Evolutionary conservation across 306 rosid species (phyloP).

Genomic region (Lathyrus sativus): DNA sequence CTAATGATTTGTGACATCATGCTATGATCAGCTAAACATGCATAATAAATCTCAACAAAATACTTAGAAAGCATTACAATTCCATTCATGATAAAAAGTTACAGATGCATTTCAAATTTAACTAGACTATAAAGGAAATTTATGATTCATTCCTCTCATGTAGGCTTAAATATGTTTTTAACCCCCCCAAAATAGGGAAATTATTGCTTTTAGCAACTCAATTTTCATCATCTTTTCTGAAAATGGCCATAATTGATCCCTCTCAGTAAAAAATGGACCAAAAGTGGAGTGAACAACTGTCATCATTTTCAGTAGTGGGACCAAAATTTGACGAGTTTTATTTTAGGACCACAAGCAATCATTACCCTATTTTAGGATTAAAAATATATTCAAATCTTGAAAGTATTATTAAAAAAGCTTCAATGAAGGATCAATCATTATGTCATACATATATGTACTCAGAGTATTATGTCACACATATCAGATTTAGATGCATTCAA

Average conservation of each 20-base stretch:
- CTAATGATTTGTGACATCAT: slow-evolving; percentile 33
- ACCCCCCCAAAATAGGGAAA: background rate
- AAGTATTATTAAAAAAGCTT: slow-evolving; percentile 4
- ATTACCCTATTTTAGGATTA: background rate
- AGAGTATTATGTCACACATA: slow-evolving; percentile 14
- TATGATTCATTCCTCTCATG: slow-evolving; percentile 8
- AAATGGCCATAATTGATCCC: background rate
- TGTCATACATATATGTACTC: background rate
- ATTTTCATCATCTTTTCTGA: background rate
- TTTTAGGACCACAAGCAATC: no score
- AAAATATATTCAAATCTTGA: background rate
- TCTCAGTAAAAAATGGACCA: background rate
- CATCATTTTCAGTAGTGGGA: background rate
- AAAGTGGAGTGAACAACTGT: background rate
- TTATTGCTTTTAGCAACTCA: background rate
- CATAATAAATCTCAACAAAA: slow-evolving; percentile 4
- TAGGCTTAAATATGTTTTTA: background rate
- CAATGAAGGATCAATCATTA: slow-evolving; percentile 8
- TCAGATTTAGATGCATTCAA: slow-evolving; percentile 24
- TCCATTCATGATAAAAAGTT: slow-evolving; percentile 12
- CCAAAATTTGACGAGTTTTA: background rate
- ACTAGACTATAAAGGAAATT: slow-evolving; percentile 4
- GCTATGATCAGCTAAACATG: slow-evolving; percentile 16
- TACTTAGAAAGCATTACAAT: slow-evolving; percentile 16
- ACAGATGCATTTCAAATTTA: slow-evolving; percentile 25